These are phyloP conservation scores for Paragyromitra xinjiangensis DNA, from an alignment of 495 filamentous ascomycete genomes.

Conservation along the genomic window DNA sequence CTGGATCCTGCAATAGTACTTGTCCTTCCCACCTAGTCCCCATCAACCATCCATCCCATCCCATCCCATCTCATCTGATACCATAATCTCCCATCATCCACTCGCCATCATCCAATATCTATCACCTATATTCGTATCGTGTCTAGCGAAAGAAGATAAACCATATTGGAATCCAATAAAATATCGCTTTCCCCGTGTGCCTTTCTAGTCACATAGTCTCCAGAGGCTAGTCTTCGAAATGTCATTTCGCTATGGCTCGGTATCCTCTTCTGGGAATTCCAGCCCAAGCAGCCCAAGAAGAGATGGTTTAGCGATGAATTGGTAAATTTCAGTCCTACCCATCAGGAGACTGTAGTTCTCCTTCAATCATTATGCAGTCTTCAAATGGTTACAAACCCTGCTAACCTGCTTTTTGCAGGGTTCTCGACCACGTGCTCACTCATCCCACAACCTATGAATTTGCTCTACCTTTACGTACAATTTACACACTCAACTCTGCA, in stretches of 20 bases:
- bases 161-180: constrained; percentile 29
- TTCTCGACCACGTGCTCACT: constrained; percentile 74
- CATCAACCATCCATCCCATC: constrained; percentile 42
- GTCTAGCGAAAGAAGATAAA: constrained; percentile 3
- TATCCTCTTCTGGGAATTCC: constrained; percentile 29
- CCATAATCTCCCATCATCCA: constrained; percentile 9
- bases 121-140: constrained; percentile 8
- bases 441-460: constrained; percentile 72
- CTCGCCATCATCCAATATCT: constrained; percentile 15
- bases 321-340: constrained; percentile 38
- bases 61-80: constrained; percentile 27
- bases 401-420: constrained; percentile 59
- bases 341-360: constrained; percentile 1
- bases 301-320: constrained; percentile 53
- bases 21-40: neutral
- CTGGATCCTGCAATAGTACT: constrained; percentile 42
- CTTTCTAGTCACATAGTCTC: constrained; percentile 40
- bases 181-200: constrained; percentile 15
- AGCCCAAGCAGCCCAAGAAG: constrained; percentile 44
- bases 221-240: constrained; percentile 22
- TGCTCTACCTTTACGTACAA: constrained; percentile 72
- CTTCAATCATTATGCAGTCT: constrained; percentile 4
- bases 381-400: constrained; percentile 6
- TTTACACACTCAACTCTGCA: constrained; percentile 76
- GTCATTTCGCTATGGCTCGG: constrained; percentile 40